A percentile compares a stretch with the other conserved stretches of the same genome.
Conservation (phyloP, 352 stramenopile species). For the Phytophthora uliginosa region DNA sequence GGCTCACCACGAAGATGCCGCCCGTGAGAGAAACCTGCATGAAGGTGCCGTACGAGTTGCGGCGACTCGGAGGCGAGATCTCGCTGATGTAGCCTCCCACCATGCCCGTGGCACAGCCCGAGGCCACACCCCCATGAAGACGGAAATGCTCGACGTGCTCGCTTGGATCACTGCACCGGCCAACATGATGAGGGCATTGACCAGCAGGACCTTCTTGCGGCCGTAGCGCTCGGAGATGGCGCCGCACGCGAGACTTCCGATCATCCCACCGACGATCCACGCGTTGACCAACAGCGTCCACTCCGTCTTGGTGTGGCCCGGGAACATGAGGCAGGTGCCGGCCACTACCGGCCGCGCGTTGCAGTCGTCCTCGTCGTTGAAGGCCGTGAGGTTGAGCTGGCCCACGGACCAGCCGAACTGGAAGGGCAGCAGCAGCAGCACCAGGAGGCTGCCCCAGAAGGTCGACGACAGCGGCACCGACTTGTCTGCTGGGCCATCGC, state of each 20-base stretch:
- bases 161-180: slow-evolving; percentile 43
- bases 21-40: slow-evolving; percentile 54
- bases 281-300: slow-evolving; percentile 64
- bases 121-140: slow-evolving; percentile 51
- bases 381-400: slow-evolving; percentile 53
- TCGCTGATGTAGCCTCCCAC: slow-evolving; percentile 51
- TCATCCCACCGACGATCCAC: slow-evolving; percentile 69
- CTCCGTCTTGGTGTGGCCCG: slow-evolving; percentile 33
- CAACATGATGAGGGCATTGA: slow-evolving; percentile 48
- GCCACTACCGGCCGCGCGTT: slow-evolving; percentile 43
- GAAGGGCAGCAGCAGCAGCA: slow-evolving; percentile 60
- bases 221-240: slow-evolving; percentile 48
- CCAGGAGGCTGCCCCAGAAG: slow-evolving; percentile 53
- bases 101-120: slow-evolving; percentile 46
- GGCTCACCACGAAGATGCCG: slow-evolving; percentile 47
- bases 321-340: slow-evolving; percentile 39
- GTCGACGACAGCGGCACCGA: slow-evolving; percentile 28
- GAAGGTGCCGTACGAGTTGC: slow-evolving; percentile 40
- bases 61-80: slow-evolving; percentile 47
- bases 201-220: slow-evolving; percentile 49
- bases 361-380: slow-evolving; percentile 54
- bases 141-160: slow-evolving; percentile 33
- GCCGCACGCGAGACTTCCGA: slow-evolving; percentile 51
- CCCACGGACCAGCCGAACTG: slow-evolving; percentile 54
- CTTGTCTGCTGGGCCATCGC: slow-evolving; percentile 3